Evolutionary conservation across 2,329 filamentous ascomycete species (phyloP), one percentile per base, ranked within the genome.

Genomic region (Diaporthe vexans): DNA sequence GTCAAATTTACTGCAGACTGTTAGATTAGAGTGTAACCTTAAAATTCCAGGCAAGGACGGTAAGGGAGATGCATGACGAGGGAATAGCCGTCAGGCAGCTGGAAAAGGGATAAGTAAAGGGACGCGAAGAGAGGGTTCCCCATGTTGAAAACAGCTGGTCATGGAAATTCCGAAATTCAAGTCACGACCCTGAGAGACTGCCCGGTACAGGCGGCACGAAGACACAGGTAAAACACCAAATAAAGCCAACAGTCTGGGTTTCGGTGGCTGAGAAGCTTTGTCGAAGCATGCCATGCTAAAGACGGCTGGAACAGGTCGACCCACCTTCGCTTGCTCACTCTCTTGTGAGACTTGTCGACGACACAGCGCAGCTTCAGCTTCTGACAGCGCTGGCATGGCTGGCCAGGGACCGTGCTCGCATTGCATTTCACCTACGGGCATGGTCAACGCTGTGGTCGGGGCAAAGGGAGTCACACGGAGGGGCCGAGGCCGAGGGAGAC

Each of bases 1-100:
- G 76, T 90, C 88, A 4, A 90, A 82, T 78, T 90, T 90, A 77
- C 88, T 90, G 61, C 29, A 33, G 33, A 5, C 1, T 33, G 33
- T 61, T 33, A 61, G 56, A 48, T 61, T 33, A 61, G 56, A 48
- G 59, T 10, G 7, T 7, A 8, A n/a, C 19, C 37, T n/a, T 56
- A 48, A 26, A 4, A n/a, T 43, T 71, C 78, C 15, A 77, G 75
- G 7, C 8, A 9, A 9, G 19, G 46, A 19, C 6, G 43, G 15
- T 19, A 6, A 21, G 19, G 46, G 46, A 7, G 19, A 13, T 6
- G n/a, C 7, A 71, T 5, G 57, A 68, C n/a, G 10, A 63, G 57
- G 54, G 21, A n/a, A 17, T 6, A 65, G 7, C 37, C 29, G 29
- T 70, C 35, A 56, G 17, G 26, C 6, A 43, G 59, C 26, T 33